Evolutionary conservation across 202 grass and related monocot genomes (phyloP).

Genomic region (Panicum virgatum): DNA sequence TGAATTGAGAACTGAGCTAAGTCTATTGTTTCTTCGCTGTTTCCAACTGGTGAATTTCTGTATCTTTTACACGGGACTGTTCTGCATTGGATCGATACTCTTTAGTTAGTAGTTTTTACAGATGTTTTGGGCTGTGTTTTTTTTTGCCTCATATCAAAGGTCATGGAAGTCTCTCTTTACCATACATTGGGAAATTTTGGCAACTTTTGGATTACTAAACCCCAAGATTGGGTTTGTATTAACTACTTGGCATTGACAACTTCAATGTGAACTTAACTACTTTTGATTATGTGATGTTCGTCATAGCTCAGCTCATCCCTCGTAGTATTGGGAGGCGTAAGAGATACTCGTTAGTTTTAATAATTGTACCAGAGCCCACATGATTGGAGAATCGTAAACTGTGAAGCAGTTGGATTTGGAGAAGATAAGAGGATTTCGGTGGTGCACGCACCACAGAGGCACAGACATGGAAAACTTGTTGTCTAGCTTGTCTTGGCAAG

Average conservation of each 20-base stretch:
- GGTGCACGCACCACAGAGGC: background rate
- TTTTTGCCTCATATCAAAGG: background rate
- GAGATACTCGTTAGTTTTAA: background rate
- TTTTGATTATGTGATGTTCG: background rate
- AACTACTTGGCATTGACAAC: background rate
- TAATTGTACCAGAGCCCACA: background rate
- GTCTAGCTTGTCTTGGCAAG: background rate
- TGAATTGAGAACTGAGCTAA: background rate
- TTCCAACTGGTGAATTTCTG: background rate
- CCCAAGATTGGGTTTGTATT: background rate
- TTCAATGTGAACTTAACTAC: background rate
- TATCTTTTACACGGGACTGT: background rate
- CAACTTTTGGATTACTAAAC: background rate
- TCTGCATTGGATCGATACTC: background rate
- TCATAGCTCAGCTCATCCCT: background rate
- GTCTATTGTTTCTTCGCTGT: constrained; percentile 3
- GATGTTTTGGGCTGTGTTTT: background rate
- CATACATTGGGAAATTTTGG: background rate
- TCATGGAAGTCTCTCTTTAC: background rate
- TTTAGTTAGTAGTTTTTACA: background rate
- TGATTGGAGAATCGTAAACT: background rate
- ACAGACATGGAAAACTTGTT: background rate
- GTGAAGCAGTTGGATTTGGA: background rate
- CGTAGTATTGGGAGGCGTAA: background rate
- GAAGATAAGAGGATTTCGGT: background rate